phyloP scores from a whole-genome alignment of 331 rosid genomes.

The Pyracantha coccinea region DNA sequence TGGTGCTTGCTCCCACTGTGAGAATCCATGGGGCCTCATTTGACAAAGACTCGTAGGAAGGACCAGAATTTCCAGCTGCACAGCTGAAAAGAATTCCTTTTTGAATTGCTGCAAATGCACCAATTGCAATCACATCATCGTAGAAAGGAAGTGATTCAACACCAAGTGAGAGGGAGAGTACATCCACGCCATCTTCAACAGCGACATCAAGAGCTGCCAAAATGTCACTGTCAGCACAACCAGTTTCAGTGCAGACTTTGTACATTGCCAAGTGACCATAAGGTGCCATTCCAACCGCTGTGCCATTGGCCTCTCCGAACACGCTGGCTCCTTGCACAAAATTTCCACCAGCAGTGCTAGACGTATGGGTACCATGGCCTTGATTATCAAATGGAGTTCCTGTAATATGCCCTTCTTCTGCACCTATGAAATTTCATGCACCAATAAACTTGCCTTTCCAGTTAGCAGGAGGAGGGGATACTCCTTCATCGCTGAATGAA shows the following conservation, averaged over 20 bases:
- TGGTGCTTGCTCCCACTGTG: slow-evolving; percentile 68
- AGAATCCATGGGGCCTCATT: slow-evolving; percentile 76
- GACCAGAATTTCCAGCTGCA: slow-evolving; percentile 51
- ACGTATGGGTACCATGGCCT: slow-evolving; percentile 56
- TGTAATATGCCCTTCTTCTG: not conserved
- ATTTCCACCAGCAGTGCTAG: slow-evolving; percentile 45
- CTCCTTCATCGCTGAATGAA: slow-evolving; percentile 25
- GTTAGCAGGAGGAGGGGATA: slow-evolving; percentile 19
- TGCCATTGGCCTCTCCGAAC: slow-evolving; percentile 45
- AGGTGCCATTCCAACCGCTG: slow-evolving; percentile 59
- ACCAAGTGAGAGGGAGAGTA: slow-evolving; percentile 57
- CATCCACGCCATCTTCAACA: slow-evolving; percentile 50
- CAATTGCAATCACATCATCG: slow-evolving; percentile 25
- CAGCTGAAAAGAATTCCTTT: slow-evolving; percentile 54
- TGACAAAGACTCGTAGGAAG: slow-evolving; percentile 4
- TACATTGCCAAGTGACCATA: slow-evolving; percentile 58
- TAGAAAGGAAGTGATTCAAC: slow-evolving; percentile 16
- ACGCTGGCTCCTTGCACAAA: slow-evolving; percentile 27
- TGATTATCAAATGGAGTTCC: not conserved
- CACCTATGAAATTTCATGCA: not conserved
- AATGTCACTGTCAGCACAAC: slow-evolving; percentile 38
- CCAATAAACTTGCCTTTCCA: slow-evolving; percentile 50
- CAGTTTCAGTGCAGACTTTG: slow-evolving; percentile 25
- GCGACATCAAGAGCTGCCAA: slow-evolving; percentile 32
- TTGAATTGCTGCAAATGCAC: slow-evolving; percentile 44